Base-by-base conservation (phyloP, 176 grass and related monocot species). In the Oryza brachyantha region DNA sequence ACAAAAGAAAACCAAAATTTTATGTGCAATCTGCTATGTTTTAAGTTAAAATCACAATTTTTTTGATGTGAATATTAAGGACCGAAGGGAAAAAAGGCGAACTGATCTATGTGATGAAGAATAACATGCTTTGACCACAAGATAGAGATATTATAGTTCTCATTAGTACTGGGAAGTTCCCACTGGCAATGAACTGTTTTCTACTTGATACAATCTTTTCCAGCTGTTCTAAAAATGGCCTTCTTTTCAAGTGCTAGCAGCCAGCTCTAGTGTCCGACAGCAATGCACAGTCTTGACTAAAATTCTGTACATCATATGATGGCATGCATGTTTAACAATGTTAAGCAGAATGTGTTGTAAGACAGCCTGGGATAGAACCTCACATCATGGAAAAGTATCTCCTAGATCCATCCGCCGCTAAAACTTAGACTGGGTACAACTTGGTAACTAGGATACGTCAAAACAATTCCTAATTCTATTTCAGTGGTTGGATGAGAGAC, bases 281-380 rank as follows among this genome's bases (percentile, higher is more conserved):
- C 39, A 67, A 58, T 52, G n/a, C 22, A 61, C 10, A 28, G 21
- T 75, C 43, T 79, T 65, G 57, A 77, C 55, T 67, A 50, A 3
- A 60, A 39, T 67, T 60, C 85, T 72, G 59, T 82, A 66, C 45
- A 39, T 79, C 46, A 74, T 40, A 74, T 40, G 46, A 61, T 79
- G 38, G 7, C 65, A 28, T 21, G 29, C 7, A 63, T 4, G 12
- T 27, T 70, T 32, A 55, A 26, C 24, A 28, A 45, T n/a, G n/a
- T n/a, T n/a, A n/a, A n/a, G n/a, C 10, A 50, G 12, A 21, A 21
- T 59, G 34, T 76, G 42, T 76, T 24, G 3, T 60, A 74, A 80
- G 37, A 29, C 22, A 40, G 48, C 16, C 1, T 36, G 46, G 22
- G 16, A 63, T 7, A 64, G 40, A 76, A 25, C 55, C 10, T 67